These are phyloP conservation scores for Eucalyptus erythrocorys DNA, from an alignment of 345 rosid species.

Conservation along the genomic window DNA sequence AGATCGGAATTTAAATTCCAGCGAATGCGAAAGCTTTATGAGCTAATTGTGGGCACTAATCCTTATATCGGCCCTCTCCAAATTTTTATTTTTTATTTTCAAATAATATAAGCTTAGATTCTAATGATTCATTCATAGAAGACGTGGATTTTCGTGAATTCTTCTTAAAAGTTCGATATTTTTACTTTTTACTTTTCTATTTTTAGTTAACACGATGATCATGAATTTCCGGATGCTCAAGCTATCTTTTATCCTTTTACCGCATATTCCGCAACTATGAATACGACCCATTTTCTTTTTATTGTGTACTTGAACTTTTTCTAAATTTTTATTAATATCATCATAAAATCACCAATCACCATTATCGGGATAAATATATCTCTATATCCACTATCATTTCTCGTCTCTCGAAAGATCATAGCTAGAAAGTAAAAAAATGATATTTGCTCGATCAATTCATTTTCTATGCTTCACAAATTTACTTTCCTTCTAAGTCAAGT, in stretches of 20 bases:
- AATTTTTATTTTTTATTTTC: no score
- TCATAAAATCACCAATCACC: background rate
- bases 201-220: background rate
- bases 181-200: accelerated
- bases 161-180: background rate
- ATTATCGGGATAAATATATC: accelerated
- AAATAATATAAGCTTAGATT: background rate
- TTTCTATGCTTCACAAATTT: background rate
- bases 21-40: background rate
- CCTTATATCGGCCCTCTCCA: background rate
- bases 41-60: background rate
- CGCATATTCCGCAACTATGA: accelerated
- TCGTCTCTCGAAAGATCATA: background rate
- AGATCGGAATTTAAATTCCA: background rate
- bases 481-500: background rate
- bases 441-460: accelerated
- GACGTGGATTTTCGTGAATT: background rate
- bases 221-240: background rate
- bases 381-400: accelerated
- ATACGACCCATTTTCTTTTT: background rate
- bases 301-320: background rate
- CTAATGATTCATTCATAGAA: background rate
- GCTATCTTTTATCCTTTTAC: background rate
- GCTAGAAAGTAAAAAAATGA: background rate
- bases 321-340: background rate